Conservation (phyloP, 2,329 filamentous ascomycete genomes). For the Emericellopsis cladophorae region DNA sequence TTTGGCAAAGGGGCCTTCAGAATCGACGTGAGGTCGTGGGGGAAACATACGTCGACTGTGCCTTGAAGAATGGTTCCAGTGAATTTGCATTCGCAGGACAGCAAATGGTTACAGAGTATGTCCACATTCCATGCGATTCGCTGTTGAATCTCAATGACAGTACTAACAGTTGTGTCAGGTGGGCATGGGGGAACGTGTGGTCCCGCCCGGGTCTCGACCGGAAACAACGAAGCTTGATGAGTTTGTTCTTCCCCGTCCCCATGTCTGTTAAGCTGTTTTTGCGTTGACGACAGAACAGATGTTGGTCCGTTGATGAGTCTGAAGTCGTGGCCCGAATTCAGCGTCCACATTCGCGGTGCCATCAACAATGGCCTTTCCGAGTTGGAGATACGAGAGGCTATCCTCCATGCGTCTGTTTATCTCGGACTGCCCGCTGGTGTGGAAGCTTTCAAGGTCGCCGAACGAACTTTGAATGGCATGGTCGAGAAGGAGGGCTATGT, state of each 20-base stretch:
- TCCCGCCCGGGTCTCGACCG: constrained; percentile 47
- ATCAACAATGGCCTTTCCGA: constrained; percentile 48
- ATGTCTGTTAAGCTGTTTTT: background rate
- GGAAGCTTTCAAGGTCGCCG: constrained; percentile 17
- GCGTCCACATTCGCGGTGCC: constrained; percentile 46
- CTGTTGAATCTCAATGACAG: background rate
- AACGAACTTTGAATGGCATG: constrained; percentile 12
- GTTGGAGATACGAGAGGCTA: constrained; percentile 39
- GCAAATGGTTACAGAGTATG: constrained; percentile 43
- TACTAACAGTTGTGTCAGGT: background rate
- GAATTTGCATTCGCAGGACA: constrained; percentile 47
- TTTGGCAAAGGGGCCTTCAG: constrained; percentile 47
- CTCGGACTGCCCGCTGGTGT: constrained; percentile 26
- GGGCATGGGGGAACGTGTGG: constrained; percentile 50
- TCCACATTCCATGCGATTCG: background rate
- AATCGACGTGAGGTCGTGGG: constrained; percentile 47
- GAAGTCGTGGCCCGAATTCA: constrained; percentile 45
- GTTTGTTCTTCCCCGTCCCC: constrained; percentile 23
- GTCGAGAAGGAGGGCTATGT: constrained; percentile 11
- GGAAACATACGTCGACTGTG: constrained; percentile 42
- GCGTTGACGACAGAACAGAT: constrained; percentile 13
- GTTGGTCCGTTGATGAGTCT: constrained; percentile 51
- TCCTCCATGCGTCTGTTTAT: constrained; percentile 28
- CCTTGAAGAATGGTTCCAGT: constrained; percentile 33
- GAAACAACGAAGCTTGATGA: constrained; percentile 36